Base-by-base conservation (phyloP, 2,329 filamentous ascomycete genomes). In the Paecilomyces variotii region DNA sequence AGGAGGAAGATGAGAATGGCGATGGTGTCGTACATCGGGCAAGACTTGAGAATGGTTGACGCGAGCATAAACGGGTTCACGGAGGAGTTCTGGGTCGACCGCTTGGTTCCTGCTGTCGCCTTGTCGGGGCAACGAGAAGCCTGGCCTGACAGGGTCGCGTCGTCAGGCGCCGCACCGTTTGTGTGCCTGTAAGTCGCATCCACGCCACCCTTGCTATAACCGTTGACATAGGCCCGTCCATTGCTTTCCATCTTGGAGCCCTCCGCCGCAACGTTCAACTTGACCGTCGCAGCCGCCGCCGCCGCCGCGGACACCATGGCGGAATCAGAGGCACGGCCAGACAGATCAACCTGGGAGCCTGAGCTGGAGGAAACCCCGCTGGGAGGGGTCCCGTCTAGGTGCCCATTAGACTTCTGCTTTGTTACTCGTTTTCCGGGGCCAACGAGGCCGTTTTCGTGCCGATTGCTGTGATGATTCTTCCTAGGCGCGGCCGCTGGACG, bases 1-100 rank as follows among this genome's bases (percentile, higher is more conserved):
- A 97, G 89, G 65, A 97, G 84, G 68, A 97, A 89, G 76, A 97
- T 96, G 73, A 97, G 86, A 69, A 97, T 96, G 72, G 93, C 91
- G 76, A 97, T 90, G 61, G 93, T 96, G 78, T 97, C 93, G 78
- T 91, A 89, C 70, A 96, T 86, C 57, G 93, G 93, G 68, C 92
- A 93, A 56, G 91, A 91, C 68, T 86, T 87, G 72, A 97, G 84
- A 67, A 97, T 93, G 57, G 91, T 96, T 65, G 90, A 84, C 63
- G 89, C 88, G 64, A 95, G 81, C 67, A 89, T 87, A 65, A 96
- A 77, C 54, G 89, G 85, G 60, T 88, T 88, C 57, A 86, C 85
- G 65, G 86, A 86, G 30, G 70, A 66, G 60, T 62, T 70, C 54
- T 72, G 71, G 54, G 65, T 62, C 24, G 70, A 69, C 59, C 73